Percentiles rank a stretch among this genome's conserved stretches.
Evolutionary conservation across 352 stramenopile genomes (phyloP).

Genomic region (Phytophthora hybrid): DNA sequence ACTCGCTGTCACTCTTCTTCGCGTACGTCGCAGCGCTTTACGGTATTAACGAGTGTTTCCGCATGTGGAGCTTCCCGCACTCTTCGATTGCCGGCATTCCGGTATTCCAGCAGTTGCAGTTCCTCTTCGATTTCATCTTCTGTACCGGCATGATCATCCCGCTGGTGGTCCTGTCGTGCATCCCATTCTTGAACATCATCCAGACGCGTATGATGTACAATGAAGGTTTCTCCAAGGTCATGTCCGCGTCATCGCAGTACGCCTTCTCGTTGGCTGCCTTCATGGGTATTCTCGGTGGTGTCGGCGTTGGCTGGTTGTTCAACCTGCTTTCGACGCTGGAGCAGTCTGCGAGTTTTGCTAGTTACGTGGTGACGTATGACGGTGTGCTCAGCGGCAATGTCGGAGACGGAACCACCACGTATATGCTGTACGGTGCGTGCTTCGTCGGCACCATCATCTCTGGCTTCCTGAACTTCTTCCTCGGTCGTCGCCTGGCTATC

Average conservation of each 20-base stretch:
- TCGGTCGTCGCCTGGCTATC: constrained; percentile 70
- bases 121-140: constrained; percentile 86
- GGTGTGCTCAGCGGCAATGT: constrained; percentile 58
- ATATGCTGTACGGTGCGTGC: constrained; percentile 58
- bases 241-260: constrained; percentile 84
- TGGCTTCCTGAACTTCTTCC: constrained; percentile 63
- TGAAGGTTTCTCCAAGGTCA: constrained; percentile 82
- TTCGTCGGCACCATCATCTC: constrained; percentile 62
- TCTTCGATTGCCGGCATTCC: constrained; percentile 63
- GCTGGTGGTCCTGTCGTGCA: constrained; percentile 71
- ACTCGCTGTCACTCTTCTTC: constrained; percentile 67
- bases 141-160: constrained; percentile 70
- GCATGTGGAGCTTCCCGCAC: constrained; percentile 71
- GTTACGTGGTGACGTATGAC: constrained; percentile 74
- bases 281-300: constrained; percentile 69
- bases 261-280: constrained; percentile 75
- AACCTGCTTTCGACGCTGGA: constrained; percentile 72
- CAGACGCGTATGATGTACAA: constrained; percentile 91
- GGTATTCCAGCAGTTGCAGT: constrained; percentile 79
- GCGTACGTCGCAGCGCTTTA: constrained; percentile 72
- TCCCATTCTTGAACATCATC: constrained; percentile 83
- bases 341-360: constrained; percentile 69
- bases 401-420: constrained; percentile 68
- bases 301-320: constrained; percentile 75
- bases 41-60: constrained; percentile 77